These are phyloP conservation scores for Moesziomyces parantarcticus DNA, from an alignment of 1,284 basidiomycete species.

Conservation along the genomic window DNA sequence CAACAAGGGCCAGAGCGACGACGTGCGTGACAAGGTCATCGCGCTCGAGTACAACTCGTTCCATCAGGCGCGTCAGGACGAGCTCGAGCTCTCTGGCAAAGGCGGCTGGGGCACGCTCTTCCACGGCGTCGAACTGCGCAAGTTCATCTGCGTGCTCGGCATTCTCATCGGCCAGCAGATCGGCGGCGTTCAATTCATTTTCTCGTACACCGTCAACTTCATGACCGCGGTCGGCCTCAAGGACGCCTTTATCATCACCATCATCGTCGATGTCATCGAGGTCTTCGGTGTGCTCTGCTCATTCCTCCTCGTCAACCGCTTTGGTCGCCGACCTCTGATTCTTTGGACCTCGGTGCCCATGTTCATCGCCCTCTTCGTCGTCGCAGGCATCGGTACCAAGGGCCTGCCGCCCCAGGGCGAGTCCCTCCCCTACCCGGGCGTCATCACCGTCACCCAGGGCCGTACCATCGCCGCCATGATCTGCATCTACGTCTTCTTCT, in stretches of 20 bases:
- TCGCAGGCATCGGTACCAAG: slow-evolving; percentile 67
- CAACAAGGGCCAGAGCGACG: slow-evolving; percentile 68
- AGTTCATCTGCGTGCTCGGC: slow-evolving; percentile 69
- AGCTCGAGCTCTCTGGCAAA: slow-evolving; percentile 64
- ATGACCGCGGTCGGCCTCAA: slow-evolving; percentile 61
- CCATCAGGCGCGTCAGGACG: slow-evolving; percentile 69
- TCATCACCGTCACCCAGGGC: slow-evolving; percentile 55
- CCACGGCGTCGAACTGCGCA: slow-evolving; percentile 64
- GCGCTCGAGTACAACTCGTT: slow-evolving; percentile 65
- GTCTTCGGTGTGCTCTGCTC: slow-evolving; percentile 69
- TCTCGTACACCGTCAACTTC: slow-evolving; percentile 67
- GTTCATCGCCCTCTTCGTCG: slow-evolving; percentile 69
- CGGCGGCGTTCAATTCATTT: slow-evolving; percentile 68
- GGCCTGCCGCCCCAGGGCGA: slow-evolving; percentile 47
- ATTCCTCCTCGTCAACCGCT: slow-evolving; percentile 70
- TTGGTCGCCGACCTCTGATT: slow-evolving; percentile 70
- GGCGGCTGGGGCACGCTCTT: slow-evolving; percentile 69
- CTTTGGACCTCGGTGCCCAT: slow-evolving; percentile 69
- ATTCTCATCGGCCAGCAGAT: slow-evolving; percentile 69
- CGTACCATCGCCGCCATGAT: slow-evolving; percentile 70
- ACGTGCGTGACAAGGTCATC: slow-evolving; percentile 65
- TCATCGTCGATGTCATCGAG: slow-evolving; percentile 66
- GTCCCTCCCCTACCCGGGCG: slow-evolving; percentile 45
- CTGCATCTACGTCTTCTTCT: slow-evolving; percentile 70
- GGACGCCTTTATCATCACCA: slow-evolving; percentile 70